These are phyloP conservation scores for Penicillium sp. DNA, from an alignment of 2,329 filamentous ascomycete genomes.

Conservation along the genomic window DNA sequence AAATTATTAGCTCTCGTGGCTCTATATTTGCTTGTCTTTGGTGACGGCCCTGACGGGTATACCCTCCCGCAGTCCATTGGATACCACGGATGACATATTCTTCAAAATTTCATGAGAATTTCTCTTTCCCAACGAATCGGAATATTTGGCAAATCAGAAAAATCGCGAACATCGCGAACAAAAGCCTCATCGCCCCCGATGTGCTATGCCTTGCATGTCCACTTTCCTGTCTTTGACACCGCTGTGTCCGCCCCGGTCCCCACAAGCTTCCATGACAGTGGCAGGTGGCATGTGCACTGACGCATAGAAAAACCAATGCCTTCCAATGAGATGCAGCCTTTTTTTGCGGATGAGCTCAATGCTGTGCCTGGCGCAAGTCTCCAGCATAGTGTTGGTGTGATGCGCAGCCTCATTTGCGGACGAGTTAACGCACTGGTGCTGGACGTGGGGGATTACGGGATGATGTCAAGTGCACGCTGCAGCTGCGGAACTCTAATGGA, in stretches of 20 bases:
- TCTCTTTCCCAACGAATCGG: background rate
- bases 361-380: conserved; percentile 7
- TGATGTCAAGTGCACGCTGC: conserved; percentile 16
- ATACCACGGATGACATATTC: background rate
- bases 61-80: background rate
- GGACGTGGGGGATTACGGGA: conserved; percentile 4
- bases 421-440: background rate
- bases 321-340: conserved; percentile 4
- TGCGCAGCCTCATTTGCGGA: conserved; percentile 6
- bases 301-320: background rate
- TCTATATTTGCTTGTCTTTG: background rate
- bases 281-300: conserved; percentile 13
- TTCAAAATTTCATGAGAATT: background rate
- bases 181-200: background rate
- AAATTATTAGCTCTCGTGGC: conserved; percentile 2
- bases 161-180: background rate
- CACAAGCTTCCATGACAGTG: conserved; percentile 4
- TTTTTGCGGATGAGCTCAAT: conserved; percentile 10
- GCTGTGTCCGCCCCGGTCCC: conserved; percentile 9
- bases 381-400: conserved; percentile 4
- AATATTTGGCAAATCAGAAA: background rate
- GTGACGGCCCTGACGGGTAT: background rate
- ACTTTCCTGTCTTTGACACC: background rate
- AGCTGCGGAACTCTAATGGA: conserved; percentile 9
- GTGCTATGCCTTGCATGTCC: background rate